Conservation (phyloP, 2,329 filamentous ascomycete species). For the Passalora sequoiae region DNA sequence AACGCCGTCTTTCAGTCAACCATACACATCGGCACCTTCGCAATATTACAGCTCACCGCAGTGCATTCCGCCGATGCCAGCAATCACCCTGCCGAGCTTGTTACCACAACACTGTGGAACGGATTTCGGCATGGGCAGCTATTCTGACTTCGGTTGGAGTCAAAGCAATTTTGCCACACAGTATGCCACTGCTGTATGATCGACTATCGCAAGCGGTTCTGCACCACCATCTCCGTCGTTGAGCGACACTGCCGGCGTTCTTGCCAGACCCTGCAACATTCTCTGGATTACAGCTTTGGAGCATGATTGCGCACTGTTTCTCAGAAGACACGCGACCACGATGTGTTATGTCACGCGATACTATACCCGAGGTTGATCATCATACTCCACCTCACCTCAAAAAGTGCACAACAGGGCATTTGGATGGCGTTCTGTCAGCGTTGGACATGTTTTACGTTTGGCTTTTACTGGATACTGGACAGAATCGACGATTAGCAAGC, state of each 20-base stretch:
- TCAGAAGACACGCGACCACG: slow-evolving; percentile 38
- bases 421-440: slow-evolving; percentile 49
- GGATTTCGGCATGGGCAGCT: slow-evolving; percentile 56
- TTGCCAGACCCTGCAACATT: slow-evolving; percentile 38
- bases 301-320: slow-evolving; percentile 36
- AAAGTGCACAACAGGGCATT: slow-evolving; percentile 40
- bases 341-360: slow-evolving; percentile 33
- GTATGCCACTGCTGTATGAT: slow-evolving; percentile 75
- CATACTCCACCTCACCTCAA: slow-evolving; percentile 31
- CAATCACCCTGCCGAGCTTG: slow-evolving; percentile 80
- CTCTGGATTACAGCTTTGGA: slow-evolving; percentile 19
- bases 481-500: slow-evolving; percentile 17
- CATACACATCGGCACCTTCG: slow-evolving; percentile 54
- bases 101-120: slow-evolving; percentile 78
- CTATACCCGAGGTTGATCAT: slow-evolving; percentile 39
- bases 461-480: slow-evolving; percentile 9
- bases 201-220: slow-evolving; percentile 44
- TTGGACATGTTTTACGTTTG: slow-evolving; percentile 23
- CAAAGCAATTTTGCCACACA: slow-evolving; percentile 72
- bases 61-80: slow-evolving; percentile 66
- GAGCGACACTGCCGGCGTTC: slow-evolving; percentile 34
- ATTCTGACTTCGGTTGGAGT: slow-evolving; percentile 78
- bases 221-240: slow-evolving; percentile 29
- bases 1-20: slow-evolving; percentile 72
- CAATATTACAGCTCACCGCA: slow-evolving; percentile 76